Percentiles rank a stretch among this genome's conserved stretches.
phyloP scores from a whole-genome alignment of 2,329 filamentous ascomycete species.

The Penicillium sp. region DNA sequence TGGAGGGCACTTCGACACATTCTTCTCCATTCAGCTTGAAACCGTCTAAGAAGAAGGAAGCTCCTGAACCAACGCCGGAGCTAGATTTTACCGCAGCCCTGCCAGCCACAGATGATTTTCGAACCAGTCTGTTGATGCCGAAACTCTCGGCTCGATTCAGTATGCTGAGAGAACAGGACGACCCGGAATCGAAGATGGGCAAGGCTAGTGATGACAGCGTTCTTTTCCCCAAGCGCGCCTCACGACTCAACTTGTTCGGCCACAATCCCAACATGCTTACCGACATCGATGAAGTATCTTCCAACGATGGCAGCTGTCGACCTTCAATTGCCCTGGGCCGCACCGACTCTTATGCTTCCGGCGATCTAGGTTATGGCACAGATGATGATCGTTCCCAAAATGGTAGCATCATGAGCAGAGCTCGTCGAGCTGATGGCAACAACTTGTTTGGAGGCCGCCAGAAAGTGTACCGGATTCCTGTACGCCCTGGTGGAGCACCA shows the following conservation, averaged over 20 bases:
- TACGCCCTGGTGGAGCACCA: constrained; percentile 45
- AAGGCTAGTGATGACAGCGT: constrained; percentile 97
- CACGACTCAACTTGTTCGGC: constrained; percentile 74
- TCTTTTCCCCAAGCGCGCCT: constrained; percentile 78
- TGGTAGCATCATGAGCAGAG: constrained; percentile 80
- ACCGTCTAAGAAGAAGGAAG: constrained; percentile 54
- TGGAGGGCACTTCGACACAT: constrained; percentile 43
- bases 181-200: constrained; percentile 83
- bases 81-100: constrained; percentile 75
- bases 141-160: constrained; percentile 94
- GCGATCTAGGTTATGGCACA: constrained; percentile 58
- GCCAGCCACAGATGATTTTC: constrained; percentile 84
- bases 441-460: constrained; percentile 92
- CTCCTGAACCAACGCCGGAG: constrained; percentile 56
- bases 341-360: constrained; percentile 67
- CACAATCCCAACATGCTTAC: constrained; percentile 64
- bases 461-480: constrained; percentile 87
- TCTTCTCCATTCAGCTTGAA: constrained; percentile 37
- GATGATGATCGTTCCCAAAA: constrained; percentile 67
- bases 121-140: constrained; percentile 94
- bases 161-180: constrained; percentile 93
- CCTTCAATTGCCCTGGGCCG: constrained; percentile 65
- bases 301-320: constrained; percentile 63
- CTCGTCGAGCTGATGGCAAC: constrained; percentile 85
- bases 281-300: constrained; percentile 91